These are phyloP conservation scores for Eremothecium coryli DNA, from an alignment of 1,139 yeast species.

Conservation along the genomic window DNA sequence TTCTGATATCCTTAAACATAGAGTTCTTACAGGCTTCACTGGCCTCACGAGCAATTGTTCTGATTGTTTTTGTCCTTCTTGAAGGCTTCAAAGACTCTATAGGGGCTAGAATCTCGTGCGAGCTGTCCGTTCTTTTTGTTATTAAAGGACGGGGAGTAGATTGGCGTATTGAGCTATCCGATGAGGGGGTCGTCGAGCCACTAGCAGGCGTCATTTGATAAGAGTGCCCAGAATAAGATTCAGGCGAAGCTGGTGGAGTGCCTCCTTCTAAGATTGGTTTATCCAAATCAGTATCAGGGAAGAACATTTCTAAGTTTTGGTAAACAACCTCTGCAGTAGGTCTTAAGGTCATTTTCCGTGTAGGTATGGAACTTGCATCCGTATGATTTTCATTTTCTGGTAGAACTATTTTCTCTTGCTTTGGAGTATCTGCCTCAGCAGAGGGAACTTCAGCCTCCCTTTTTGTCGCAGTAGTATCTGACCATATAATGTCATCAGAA, in stretches of 20 bases:
- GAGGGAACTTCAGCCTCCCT: conserved; percentile 10
- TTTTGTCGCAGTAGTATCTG: conserved; percentile 3
- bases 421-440: conserved; percentile 14
- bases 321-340: conserved; percentile 94
- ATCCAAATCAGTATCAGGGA: conserved; percentile 88
- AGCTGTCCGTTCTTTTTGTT: conserved; percentile 14
- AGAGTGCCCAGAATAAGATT: conserved; percentile 6
- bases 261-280: conserved; percentile 78
- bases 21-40: conserved; percentile 44
- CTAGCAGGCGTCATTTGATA: conserved; percentile 3
- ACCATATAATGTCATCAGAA: conserved; percentile 21
- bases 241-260: conserved; percentile 53
- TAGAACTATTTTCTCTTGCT: not conserved
- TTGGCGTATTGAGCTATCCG: conserved; percentile 9
- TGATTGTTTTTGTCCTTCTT: conserved; percentile 70
- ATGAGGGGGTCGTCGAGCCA: conserved; percentile 5
- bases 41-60: conserved; percentile 91
- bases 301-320: conserved; percentile 81
- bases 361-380: not conserved
- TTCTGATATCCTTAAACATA: conserved; percentile 35
- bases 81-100: conserved; percentile 23
- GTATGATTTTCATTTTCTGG: too few species aligned
- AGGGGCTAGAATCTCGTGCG: conserved; percentile 12
- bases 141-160: conserved; percentile 16
- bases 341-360: conserved; percentile 51